Conservation (phyloP, 1,139 yeast genomes). For the Candida neerlandica region DNA sequence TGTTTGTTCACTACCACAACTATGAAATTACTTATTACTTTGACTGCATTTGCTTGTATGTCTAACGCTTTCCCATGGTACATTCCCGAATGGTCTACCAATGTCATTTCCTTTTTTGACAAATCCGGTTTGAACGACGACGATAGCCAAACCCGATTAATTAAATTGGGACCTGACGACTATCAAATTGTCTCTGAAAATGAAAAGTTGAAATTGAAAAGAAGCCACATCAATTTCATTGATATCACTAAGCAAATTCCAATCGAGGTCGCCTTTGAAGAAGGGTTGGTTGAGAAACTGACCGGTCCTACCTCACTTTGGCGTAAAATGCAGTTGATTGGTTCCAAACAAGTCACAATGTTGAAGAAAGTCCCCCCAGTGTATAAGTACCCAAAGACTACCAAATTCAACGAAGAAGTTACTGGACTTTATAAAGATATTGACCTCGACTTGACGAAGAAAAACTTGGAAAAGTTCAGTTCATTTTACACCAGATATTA, state of each 20-base stretch:
- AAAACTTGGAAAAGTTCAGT: slow-evolving; percentile 61
- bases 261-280: slow-evolving; percentile 34
- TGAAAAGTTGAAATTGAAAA: slow-evolving; percentile 56
- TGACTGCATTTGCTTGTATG: slow-evolving; percentile 12
- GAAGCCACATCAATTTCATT: slow-evolving; percentile 61
- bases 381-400: slow-evolving; percentile 58
- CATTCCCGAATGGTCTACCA: slow-evolving; percentile 13
- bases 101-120: slow-evolving; percentile 9
- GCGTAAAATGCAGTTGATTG: slow-evolving; percentile 23
- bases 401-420: slow-evolving; percentile 44
- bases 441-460: slow-evolving; percentile 49
- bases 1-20: not conserved
- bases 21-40: slow-evolving; percentile 12
- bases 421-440: slow-evolving; percentile 40
- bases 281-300: slow-evolving; percentile 29
- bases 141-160: slow-evolving; percentile 26
- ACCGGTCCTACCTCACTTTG: slow-evolving; percentile 14
- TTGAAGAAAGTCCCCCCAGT: slow-evolving; percentile 33
- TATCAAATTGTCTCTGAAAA: slow-evolving; percentile 52
- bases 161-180: slow-evolving; percentile 42
- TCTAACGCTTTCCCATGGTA: slow-evolving; percentile 19
- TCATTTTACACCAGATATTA: slow-evolving; percentile 82
- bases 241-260: slow-evolving; percentile 63
- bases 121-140: slow-evolving; percentile 10
- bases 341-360: slow-evolving; percentile 33